Percentiles rank a stretch among this genome's conserved stretches.
Evolutionary conservation across 768 basidiomycete species (phyloP).

Genomic region (Nevesoporus exiguus): DNA sequence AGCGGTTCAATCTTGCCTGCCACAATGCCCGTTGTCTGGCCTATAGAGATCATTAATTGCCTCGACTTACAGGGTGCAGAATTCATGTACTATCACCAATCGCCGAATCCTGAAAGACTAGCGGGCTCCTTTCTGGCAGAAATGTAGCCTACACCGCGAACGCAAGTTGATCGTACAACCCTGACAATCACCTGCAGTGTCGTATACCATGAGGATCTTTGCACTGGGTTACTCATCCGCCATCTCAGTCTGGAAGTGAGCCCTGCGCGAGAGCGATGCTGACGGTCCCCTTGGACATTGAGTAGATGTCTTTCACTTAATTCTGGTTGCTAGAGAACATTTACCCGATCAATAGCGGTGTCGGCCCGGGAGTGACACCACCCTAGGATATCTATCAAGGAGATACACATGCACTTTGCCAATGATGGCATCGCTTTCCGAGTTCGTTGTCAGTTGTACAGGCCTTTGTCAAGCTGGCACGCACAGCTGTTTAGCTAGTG

Average conservation of each 20-base stretch:
- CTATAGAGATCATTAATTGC: constrained; percentile 19
- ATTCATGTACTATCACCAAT: constrained; percentile 39
- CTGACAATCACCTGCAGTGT: constrained; percentile 33
- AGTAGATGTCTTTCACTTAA: constrained; percentile 39
- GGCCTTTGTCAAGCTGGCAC: too few species aligned
- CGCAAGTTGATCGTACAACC: constrained; percentile 3
- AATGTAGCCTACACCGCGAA: constrained; percentile 31
- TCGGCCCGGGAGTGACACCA: too few species aligned
- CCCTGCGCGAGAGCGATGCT: constrained; percentile 32
- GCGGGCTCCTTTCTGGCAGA: constrained; percentile 35
- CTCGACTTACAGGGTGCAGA: constrained; percentile 14
- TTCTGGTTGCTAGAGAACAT: constrained; percentile 42
- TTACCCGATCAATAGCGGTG: constrained; percentile 26
- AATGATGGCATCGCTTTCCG: constrained; percentile 28
- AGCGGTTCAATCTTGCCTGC: too few species aligned
- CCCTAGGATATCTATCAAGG: too few species aligned
- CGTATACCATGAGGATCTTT: constrained; percentile 43
- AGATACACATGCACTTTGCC: too few species aligned
- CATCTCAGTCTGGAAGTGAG: constrained; percentile 22
- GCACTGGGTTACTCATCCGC: constrained; percentile 32
- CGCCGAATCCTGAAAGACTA: constrained; percentile 32
- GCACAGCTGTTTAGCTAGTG: constrained; percentile 35
- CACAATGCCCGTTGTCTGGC: constrained; percentile 33
- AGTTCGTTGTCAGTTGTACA: constrained; percentile 29
- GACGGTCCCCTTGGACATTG: constrained; percentile 41